A percentile compares a stretch with the other conserved stretches of the same genome.
These are phyloP conservation scores for Pleurotus eryngii DNA, from an alignment of 768 basidiomycete genomes.

Conservation along the genomic window DNA sequence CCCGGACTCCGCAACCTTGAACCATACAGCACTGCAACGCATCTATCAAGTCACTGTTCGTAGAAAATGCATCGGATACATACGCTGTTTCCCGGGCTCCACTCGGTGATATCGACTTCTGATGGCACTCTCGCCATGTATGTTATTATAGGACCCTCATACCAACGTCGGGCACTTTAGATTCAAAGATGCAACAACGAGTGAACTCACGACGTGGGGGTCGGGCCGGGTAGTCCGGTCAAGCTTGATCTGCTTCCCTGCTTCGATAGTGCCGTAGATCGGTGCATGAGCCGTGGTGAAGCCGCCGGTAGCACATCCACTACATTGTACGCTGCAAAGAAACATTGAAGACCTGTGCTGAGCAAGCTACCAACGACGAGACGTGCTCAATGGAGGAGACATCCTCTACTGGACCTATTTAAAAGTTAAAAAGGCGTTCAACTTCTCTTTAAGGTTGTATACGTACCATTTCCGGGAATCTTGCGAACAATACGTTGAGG, in stretches of 20 bases:
- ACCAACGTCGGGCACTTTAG: background rate
- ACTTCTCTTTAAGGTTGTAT: background rate
- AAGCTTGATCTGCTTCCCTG: constrained; percentile 34
- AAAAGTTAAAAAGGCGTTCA: background rate
- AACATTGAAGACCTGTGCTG: background rate
- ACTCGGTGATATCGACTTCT: constrained; percentile 32
- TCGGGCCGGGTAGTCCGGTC: constrained; percentile 41
- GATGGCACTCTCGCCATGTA: constrained; percentile 43
- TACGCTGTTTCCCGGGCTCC: constrained; percentile 39
- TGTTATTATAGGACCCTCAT: constrained; percentile 40
- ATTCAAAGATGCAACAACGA: background rate
- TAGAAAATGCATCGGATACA: constrained; percentile 5
- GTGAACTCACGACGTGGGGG: constrained; percentile 23
- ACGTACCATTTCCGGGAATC: constrained; percentile 39
- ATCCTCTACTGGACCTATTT: constrained; percentile 33
- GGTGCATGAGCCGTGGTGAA: constrained; percentile 32
- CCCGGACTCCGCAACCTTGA: constrained; percentile 44
- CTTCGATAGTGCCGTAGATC: constrained; percentile 36
- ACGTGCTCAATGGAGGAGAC: constrained; percentile 34
- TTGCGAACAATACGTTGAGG: constrained; percentile 38
- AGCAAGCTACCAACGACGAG: background rate
- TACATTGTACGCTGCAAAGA: constrained; percentile 28
- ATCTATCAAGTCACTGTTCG: background rate
- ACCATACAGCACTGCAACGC: constrained; percentile 41
- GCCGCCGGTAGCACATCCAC: constrained; percentile 24